These are phyloP conservation scores for Phialocephala subalpina DNA, from an alignment of 2,329 filamentous ascomycete genomes.

Conservation along the genomic window DNA sequence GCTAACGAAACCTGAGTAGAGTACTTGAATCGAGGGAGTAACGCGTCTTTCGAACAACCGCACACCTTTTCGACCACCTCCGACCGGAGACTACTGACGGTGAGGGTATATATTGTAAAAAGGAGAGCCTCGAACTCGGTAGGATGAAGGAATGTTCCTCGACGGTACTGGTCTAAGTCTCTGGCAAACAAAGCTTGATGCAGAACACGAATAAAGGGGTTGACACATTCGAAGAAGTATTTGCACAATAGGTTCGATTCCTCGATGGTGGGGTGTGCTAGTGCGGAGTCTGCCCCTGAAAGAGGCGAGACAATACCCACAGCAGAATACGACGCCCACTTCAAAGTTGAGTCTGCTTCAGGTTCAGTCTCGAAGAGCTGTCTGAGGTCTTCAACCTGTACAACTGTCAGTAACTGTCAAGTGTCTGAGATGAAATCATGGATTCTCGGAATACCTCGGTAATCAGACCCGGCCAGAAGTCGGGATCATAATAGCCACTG, in stretches of 20 bases:
- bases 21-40: slow-evolving; percentile 24
- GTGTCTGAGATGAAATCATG: slow-evolving; percentile 2
- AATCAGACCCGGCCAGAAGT: slow-evolving; percentile 34
- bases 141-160: slow-evolving; percentile 46
- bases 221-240: slow-evolving; percentile 73
- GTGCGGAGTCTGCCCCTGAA: slow-evolving; percentile 13
- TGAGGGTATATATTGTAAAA: slow-evolving; percentile 69
- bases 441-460: slow-evolving; percentile 28
- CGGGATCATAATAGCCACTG: slow-evolving; percentile 31
- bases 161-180: slow-evolving; percentile 67
- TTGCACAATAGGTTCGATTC: slow-evolving; percentile 66
- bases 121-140: slow-evolving; percentile 69
- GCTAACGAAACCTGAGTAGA: slow-evolving; percentile 28
- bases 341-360: slow-evolving; percentile 1
- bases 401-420: background rate
- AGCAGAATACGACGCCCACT: slow-evolving; percentile 24
- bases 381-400: slow-evolving; percentile 34
- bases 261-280: slow-evolving; percentile 28
- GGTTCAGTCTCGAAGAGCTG: slow-evolving; percentile 25
- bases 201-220: slow-evolving; percentile 72
- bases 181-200: slow-evolving; percentile 70
- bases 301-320: slow-evolving; percentile 12
- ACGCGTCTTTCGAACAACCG: slow-evolving; percentile 27
- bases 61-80: slow-evolving; percentile 49
- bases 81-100: slow-evolving; percentile 63